Evolutionary conservation across 2,329 filamentous ascomycete genomes (phyloP).

Genomic region (Xylariales sp.): DNA sequence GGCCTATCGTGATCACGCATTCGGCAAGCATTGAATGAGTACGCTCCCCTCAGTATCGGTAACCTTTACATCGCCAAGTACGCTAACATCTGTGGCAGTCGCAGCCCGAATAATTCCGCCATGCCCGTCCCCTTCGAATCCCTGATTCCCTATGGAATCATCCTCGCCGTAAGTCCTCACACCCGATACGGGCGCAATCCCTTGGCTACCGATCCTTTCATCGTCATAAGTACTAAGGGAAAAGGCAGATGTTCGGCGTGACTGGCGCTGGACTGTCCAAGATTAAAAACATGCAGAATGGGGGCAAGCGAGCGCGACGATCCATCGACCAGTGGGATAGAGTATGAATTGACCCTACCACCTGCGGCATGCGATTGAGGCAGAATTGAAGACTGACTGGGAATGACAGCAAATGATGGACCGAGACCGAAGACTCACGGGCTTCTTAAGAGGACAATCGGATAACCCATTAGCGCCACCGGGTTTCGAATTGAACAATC

Average conservation of each 20-base stretch:
- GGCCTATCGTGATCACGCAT: constrained; percentile 3
- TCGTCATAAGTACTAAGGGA: too few species aligned
- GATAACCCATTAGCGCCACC: constrained; percentile 50
- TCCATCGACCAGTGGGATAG: constrained; percentile 60
- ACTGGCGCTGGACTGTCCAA: constrained; percentile 54
- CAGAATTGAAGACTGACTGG: constrained; percentile 13
- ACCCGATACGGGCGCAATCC: too few species aligned
- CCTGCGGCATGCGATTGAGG: not conserved
- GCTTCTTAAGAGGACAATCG: constrained; percentile 52
- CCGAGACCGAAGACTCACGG: constrained; percentile 58
- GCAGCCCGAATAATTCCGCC: constrained; percentile 21
- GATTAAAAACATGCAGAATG: constrained; percentile 54
- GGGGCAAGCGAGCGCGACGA: constrained; percentile 56
- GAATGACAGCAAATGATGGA: constrained; percentile 52
- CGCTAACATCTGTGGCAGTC: constrained; percentile 16
- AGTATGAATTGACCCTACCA: constrained; percentile 33
- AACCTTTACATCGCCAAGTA: not conserved
- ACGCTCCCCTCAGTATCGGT: not conserved
- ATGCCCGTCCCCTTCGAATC: constrained; percentile 64
- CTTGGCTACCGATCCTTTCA: too few species aligned
- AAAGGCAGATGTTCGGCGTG: constrained; percentile 60
- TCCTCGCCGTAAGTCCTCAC: constrained; percentile 47
- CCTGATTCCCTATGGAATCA: constrained; percentile 61
- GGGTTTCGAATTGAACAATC: constrained; percentile 60
- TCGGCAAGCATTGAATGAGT: constrained; percentile 11